Conservation (phyloP, 2,329 filamentous ascomycete genomes). For the Spiromastix sp. region DNA sequence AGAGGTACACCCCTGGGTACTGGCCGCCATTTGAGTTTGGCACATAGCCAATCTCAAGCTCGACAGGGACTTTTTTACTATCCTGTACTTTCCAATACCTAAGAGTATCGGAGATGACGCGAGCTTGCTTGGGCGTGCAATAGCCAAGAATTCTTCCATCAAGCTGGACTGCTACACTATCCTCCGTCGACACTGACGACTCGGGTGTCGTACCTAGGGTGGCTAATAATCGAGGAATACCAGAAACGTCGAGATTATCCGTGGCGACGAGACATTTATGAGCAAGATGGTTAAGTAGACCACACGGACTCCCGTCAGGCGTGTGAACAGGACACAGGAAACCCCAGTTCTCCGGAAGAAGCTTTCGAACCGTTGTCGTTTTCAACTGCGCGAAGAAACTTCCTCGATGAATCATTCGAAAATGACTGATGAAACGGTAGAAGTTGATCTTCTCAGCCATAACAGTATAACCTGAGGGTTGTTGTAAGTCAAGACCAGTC, state of each 20-base stretch:
- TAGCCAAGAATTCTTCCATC: conserved; percentile 86
- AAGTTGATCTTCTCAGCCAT: conserved; percentile 99
- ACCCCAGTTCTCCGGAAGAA: conserved; percentile 94
- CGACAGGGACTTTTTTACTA: conserved; percentile 63
- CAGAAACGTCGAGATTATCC: conserved; percentile 59
- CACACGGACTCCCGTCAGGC: conserved; percentile 89
- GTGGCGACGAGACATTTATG: conserved; percentile 92
- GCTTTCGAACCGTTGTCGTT: conserved; percentile 90
- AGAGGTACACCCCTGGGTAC: conserved; percentile 92
- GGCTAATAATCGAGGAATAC: conserved; percentile 61
- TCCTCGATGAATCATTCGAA: conserved; percentile 97
- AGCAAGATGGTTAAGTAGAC: conserved; percentile 85
- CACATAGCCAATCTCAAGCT: conserved; percentile 87
- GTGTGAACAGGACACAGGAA: conserved; percentile 97
- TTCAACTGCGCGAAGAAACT: conserved; percentile 97
- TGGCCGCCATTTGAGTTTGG: conserved; percentile 84
- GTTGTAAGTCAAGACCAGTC: conserved; percentile 86
- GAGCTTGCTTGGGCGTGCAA: conserved; percentile 75
- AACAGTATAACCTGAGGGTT: conserved; percentile 88
- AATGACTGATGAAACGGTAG: conserved; percentile 95
- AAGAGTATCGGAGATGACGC: conserved; percentile 72
- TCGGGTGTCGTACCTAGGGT: conserved; percentile 69
- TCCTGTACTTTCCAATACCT: conserved; percentile 94
- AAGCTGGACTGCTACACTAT: conserved; percentile 80
- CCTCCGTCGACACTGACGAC: conserved; percentile 67